Base-by-base conservation (phyloP, 2,329 filamentous ascomycete genomes). In the Coniella vitis region DNA sequence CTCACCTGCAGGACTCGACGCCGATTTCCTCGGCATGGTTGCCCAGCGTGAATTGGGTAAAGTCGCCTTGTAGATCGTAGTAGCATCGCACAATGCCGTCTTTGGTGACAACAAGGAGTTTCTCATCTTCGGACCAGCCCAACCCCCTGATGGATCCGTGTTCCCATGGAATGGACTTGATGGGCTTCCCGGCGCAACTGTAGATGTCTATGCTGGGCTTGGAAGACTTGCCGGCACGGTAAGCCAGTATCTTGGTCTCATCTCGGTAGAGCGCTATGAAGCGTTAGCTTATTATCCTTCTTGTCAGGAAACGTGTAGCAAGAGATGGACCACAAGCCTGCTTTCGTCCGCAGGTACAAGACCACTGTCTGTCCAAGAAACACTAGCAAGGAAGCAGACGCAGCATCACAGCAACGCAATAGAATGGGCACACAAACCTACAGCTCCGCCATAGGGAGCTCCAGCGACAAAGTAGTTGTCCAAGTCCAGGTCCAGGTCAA, bases 101-200 rank as follows among this genome's bases (percentile, higher is more conserved):
- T 46, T 86, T 80, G 9, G 90, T 88, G 45, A 97, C 83, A 0
- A 96, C 86, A 4, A 98, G 72, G 40, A 98, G 76, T 63, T 87
- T 86, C 73, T 98, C 93, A 56, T 96, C 89, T 61, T 95, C 91
- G 17, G 90, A 95, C 93, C 93, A 98, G 31, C 93, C 93, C 17
- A 98, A 75, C 2, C 88, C 90, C 65, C 84, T 86, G 61, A 98
- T 87, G 3, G 83, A 74, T 39, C 88, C 88, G 68, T 90, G 88
- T 60, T 97, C 91, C 90, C 91, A 97, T 64, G 86, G 80, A 56
- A 96, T 89, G 62, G 81, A 82, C 60, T 85, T 84, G 54, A 98
- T 84, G 50, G 89, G 80, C 71, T 90, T 93, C 47, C 93, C 93
- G 10, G 93, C 85, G 65, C 86, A 91, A 63, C 87, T 95, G 73